Evolutionary conservation across 257 asterid genomes (phyloP).

Genomic region (Rehmannia glutinosa): DNA sequence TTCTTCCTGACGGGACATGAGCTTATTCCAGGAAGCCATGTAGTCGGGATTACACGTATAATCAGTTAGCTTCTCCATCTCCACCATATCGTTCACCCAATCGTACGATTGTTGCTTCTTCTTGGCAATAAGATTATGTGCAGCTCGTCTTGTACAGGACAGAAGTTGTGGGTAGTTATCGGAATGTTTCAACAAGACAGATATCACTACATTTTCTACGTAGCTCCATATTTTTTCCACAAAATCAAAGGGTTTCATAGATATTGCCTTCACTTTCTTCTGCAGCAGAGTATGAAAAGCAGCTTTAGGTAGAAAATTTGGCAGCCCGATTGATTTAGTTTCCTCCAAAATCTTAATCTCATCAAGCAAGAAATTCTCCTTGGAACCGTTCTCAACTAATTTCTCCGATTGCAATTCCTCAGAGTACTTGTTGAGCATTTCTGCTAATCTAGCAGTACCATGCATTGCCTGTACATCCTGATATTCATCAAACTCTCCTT

Average conservation of each 20-base stretch:
- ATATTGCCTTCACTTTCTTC: constrained; percentile 15
- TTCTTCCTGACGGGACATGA: not conserved
- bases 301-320: constrained; percentile 12
- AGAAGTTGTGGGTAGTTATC: constrained; percentile 24
- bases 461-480: constrained; percentile 24
- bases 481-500: constrained; percentile 35
- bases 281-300: constrained; percentile 19
- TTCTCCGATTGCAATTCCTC: not conserved
- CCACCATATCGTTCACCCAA: constrained; percentile 14
- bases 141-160: constrained; percentile 2
- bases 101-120: constrained; percentile 2
- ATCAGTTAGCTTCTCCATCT: constrained; percentile 28
- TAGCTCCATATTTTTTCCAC: constrained; percentile 22
- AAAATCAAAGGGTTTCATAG: not conserved
- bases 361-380: not conserved
- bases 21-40: constrained; percentile 9
- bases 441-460: constrained; percentile 23
- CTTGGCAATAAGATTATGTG: not conserved
- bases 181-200: not conserved
- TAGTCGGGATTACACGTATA: constrained; percentile 29
- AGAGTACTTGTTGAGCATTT: constrained; percentile 21
- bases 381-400: not conserved
- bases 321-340: constrained; percentile 19
- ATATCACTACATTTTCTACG: not conserved
- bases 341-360: constrained; percentile 29